These are phyloP conservation scores for Polyporus tsugae DNA, from an alignment of 1,284 basidiomycete genomes.

Conservation along the genomic window DNA sequence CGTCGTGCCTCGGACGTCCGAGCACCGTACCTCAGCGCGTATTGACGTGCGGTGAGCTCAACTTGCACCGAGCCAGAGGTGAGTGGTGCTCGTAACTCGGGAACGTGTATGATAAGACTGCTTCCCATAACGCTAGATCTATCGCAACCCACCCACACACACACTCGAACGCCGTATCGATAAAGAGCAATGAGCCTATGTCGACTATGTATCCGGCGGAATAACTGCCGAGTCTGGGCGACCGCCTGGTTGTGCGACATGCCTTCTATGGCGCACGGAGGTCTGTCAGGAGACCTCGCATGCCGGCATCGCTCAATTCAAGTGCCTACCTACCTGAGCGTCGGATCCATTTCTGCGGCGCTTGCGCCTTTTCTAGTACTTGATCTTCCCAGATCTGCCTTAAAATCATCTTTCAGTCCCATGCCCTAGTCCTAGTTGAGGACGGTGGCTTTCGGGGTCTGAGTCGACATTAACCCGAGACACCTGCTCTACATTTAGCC, in stretches of 20 bases:
- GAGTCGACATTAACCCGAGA: neutral
- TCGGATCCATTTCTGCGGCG: constrained; percentile 1
- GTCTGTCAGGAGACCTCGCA: constrained; percentile 1
- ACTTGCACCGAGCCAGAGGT: neutral
- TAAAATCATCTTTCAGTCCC: neutral
- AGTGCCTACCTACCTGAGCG: neutral
- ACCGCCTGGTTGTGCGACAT: constrained; percentile 1
- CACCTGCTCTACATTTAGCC: too few species aligned
- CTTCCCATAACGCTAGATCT: neutral
- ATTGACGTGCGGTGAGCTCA: neutral
- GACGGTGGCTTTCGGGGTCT: neutral
- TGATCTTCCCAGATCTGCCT: constrained; percentile 2
- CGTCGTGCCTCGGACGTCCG: neutral
- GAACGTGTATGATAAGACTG: constrained; percentile 1
- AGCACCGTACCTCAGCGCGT: neutral
- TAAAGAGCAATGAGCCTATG: neutral
- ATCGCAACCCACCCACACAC: too few species aligned
- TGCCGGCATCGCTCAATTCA: constrained; percentile 3
- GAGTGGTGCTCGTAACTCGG: neutral
- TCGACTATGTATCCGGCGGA: neutral
- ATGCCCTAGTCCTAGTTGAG: neutral
- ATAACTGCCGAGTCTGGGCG: constrained; percentile 3
- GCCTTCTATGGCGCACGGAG: neutral
- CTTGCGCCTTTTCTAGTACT: neutral
- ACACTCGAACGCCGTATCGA: neutral